Percentiles rank a stretch among this genome's conserved stretches.
phyloP scores from a whole-genome alignment of 106 monocot species.

The Ottelia alismoides region DNA sequence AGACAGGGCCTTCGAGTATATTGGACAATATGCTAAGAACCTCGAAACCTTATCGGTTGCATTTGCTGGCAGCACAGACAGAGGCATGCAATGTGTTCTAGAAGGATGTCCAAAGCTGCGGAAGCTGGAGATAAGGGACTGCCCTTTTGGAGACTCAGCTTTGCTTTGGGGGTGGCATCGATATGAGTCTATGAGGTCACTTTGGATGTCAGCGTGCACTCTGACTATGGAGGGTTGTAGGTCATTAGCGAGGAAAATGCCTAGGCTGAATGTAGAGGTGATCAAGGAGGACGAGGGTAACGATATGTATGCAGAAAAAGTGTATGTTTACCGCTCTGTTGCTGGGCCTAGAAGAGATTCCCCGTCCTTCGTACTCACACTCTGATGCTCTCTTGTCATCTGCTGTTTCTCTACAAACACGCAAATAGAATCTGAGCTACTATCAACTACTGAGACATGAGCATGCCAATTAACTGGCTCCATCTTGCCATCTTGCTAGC shows the following conservation, averaged over 20 bases:
- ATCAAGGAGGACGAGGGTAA: constrained; percentile 37
- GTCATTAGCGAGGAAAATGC: constrained; percentile 51
- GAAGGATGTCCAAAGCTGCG: constrained; percentile 56
- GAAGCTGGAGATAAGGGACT: constrained; percentile 74
- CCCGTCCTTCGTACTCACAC: constrained; percentile 43
- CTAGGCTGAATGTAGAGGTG: constrained; percentile 59
- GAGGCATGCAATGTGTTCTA: constrained; percentile 57
- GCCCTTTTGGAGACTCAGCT: constrained; percentile 67
- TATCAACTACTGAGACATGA: no score
- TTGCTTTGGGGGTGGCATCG: no score
- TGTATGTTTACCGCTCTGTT: constrained; percentile 65
- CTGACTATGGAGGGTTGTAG: constrained; percentile 55
- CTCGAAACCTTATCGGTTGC: constrained; percentile 81
- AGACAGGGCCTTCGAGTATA: constrained; percentile 43
- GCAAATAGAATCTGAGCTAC: no score
- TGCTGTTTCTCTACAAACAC: no score
- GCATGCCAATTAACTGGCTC: no score
- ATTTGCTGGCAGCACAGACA: constrained; percentile 64
- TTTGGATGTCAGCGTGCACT: constrained; percentile 83
- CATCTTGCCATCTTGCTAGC: no score
- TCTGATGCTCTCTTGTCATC: no score
- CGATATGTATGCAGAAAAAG: constrained; percentile 39
- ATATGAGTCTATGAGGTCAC: constrained; percentile 98
- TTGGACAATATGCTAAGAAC: constrained; percentile 32
- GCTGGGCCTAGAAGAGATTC: constrained; percentile 49